Evolutionary conservation across 2,329 filamentous ascomycete species (phyloP).

Genomic region (Curvularia sp.): DNA sequence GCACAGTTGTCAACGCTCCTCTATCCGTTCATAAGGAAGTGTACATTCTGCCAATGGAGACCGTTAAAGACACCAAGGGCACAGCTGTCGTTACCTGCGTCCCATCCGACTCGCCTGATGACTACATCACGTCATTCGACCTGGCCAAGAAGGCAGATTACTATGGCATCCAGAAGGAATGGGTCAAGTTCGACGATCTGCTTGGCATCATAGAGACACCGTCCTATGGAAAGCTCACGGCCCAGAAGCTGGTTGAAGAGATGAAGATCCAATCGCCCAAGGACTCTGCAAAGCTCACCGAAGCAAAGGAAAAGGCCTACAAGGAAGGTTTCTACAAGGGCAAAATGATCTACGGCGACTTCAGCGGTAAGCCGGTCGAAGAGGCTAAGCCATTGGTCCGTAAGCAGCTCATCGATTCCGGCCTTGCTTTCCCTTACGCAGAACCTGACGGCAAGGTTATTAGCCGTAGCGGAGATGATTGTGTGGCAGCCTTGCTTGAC

Average conservation of each 20-base stretch:
- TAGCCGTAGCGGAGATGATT: slow-evolving; percentile 88
- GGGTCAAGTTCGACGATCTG: slow-evolving; percentile 85
- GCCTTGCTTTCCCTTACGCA: slow-evolving; percentile 86
- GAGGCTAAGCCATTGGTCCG: slow-evolving; percentile 85
- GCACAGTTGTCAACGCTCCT: slow-evolving; percentile 87
- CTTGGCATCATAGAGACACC: slow-evolving; percentile 79
- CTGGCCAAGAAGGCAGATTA: slow-evolving; percentile 94
- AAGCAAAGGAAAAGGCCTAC: slow-evolving; percentile 96
- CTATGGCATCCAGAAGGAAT: slow-evolving; percentile 92
- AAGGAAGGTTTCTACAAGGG: slow-evolving; percentile 98
- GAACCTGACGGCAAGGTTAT: slow-evolving; percentile 91
- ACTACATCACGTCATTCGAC: slow-evolving; percentile 87
- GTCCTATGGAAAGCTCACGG: slow-evolving; percentile 82
- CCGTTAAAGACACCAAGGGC: slow-evolving; percentile 89
- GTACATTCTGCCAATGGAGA: slow-evolving; percentile 92
- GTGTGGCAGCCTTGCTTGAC: slow-evolving; percentile 89
- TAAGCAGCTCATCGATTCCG: slow-evolving; percentile 75
- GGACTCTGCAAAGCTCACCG: slow-evolving; percentile 85
- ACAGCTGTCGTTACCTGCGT: slow-evolving; percentile 97
- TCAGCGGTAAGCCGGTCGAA: slow-evolving; percentile 85
- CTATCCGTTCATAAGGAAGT: slow-evolving; percentile 82
- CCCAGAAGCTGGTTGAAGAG: slow-evolving; percentile 83
- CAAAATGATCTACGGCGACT: slow-evolving; percentile 85
- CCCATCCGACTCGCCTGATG: slow-evolving; percentile 93
- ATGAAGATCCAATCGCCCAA: slow-evolving; percentile 98